Evolutionary conservation across 169 alveolate species (phyloP), one percentile per base, ranked within the genome.

Genomic region (Condylostoma magnum): DNA sequence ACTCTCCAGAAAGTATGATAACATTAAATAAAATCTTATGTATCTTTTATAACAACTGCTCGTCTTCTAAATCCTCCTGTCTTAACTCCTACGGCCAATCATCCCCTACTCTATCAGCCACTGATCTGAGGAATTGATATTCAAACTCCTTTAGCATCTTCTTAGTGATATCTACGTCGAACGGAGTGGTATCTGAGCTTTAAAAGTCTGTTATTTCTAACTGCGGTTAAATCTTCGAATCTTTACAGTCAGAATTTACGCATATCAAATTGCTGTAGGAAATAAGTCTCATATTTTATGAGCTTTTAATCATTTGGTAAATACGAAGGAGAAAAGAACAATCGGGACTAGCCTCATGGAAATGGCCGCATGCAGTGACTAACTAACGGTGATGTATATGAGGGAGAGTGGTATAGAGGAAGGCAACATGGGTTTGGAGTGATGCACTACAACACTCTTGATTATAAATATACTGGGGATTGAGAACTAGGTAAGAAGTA

Each of bases 1-100:
- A 27, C 27, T 44, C 22, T n/a, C 93, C 93, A 20, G 79, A 76
- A 52, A 56, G 76, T 28, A 67, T 72, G 69, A 52, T 51, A 53
- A 53, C 50, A 47, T 78, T 75, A 53, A 74, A 86, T 30, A 60
- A 34, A 48, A 67, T 34, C 41, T 56, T 44, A 53, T 82, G 80
- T 31, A 85, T 52, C 51, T 68, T 68, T 53, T 70, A 47, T 41
- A 83, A 60, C 46, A 78, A 65, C 38, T 74, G 76, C 8, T 77
- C 74, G 37, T 66, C 54, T 28, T 77, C 44, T 31, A 53, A 69
- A 38, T 34, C 53, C 15, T 71, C 73, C 18, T 67, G 74, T 37
- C 78, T 52, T 38, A 77, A n/a, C 28, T 37, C 41, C 12, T 79
- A 84, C 27, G 80, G 83, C 48, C 56, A 60, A 50, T 34, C 71